phyloP scores from a whole-genome alignment of 805 yeast genomes.

The Lachancea sp. region DNA sequence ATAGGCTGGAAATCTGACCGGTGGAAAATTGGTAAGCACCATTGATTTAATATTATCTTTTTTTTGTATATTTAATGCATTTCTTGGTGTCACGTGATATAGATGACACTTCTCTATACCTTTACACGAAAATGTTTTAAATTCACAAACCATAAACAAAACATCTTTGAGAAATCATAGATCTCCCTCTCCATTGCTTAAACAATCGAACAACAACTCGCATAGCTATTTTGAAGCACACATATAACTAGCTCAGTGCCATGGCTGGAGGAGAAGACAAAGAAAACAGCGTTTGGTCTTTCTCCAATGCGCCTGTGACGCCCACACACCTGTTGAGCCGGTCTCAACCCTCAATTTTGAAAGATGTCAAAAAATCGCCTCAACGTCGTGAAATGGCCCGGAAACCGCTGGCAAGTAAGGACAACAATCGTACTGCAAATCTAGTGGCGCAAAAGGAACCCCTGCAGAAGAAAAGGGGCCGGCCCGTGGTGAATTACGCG shows the following conservation, averaged over 20 bases:
- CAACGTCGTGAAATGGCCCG: slow-evolving; percentile 12
- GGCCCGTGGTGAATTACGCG: slow-evolving; percentile 10
- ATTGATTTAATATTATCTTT: too few species aligned
- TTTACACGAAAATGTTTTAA: neutral
- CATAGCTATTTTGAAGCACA: neutral
- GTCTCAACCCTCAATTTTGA: slow-evolving; percentile 17
- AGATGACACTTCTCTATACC: too few species aligned
- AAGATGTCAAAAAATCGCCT: slow-evolving; percentile 9
- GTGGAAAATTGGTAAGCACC: too few species aligned
- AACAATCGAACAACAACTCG: neutral
- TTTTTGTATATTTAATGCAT: too few species aligned
- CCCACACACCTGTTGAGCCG: slow-evolving; percentile 23
- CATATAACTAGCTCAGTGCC: neutral
- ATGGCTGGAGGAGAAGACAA: slow-evolving; percentile 9
- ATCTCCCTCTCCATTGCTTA: neutral
- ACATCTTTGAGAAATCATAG: neutral
- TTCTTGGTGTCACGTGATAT: neutral
- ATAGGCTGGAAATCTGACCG: too few species aligned
- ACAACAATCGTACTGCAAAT: slow-evolving; percentile 22
- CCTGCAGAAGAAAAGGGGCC: slow-evolving; percentile 2
- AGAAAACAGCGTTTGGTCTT: slow-evolving; percentile 8
- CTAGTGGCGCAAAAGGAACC: slow-evolving; percentile 4
- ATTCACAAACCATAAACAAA: neutral
- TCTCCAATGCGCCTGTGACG: slow-evolving; percentile 17
- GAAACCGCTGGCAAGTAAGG: slow-evolving; percentile 29